These are phyloP conservation scores for Plasmodium coatneyi DNA, from an alignment of 169 alveolate species.

Conservation along the genomic window DNA sequence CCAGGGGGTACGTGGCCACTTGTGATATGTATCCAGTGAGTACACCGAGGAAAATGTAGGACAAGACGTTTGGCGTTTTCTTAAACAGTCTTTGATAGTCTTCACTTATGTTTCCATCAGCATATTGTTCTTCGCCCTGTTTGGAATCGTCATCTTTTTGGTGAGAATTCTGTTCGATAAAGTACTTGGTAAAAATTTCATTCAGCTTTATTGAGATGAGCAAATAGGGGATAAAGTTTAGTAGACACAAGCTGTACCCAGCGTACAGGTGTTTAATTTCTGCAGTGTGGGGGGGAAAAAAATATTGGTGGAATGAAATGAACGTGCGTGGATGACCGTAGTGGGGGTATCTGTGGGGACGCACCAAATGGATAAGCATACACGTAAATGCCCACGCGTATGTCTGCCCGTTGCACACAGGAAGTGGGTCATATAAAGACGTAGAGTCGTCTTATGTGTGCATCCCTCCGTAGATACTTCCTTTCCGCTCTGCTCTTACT, in stretches of 20 bases:
- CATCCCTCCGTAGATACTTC: neutral
- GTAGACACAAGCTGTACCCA: slow-evolving; percentile 63
- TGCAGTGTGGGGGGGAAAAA: neutral
- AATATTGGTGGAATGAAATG: neutral
- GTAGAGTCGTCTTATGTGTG: neutral
- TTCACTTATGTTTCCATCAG: slow-evolving; percentile 2
- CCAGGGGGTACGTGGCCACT: slow-evolving; percentile 56
- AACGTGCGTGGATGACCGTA: neutral
- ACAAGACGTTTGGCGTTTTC: slow-evolving; percentile 41
- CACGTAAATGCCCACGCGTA: neutral
- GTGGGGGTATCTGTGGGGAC: neutral
- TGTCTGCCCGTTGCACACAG: neutral
- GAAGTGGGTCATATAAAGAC: neutral
- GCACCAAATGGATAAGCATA: neutral
- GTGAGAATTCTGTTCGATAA: slow-evolving; percentile 17
- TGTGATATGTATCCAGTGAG: slow-evolving; percentile 70
- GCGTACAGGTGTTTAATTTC: slow-evolving; percentile 40
- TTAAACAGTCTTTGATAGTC: slow-evolving; percentile 55
- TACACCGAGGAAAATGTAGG: slow-evolving; percentile 56
- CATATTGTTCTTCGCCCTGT: neutral
- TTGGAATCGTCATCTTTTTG: neutral
- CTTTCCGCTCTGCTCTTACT: slow-evolving; percentile 15
- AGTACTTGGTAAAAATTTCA: slow-evolving; percentile 61
- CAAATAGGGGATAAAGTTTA: slow-evolving; percentile 59
- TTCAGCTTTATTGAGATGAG: slow-evolving; percentile 50